Percentiles rank a stretch among this genome's conserved stretches.
These are phyloP conservation scores for Plasmodium vivax DNA, from an alignment of 169 alveolate genomes.

Conservation along the genomic window DNA sequence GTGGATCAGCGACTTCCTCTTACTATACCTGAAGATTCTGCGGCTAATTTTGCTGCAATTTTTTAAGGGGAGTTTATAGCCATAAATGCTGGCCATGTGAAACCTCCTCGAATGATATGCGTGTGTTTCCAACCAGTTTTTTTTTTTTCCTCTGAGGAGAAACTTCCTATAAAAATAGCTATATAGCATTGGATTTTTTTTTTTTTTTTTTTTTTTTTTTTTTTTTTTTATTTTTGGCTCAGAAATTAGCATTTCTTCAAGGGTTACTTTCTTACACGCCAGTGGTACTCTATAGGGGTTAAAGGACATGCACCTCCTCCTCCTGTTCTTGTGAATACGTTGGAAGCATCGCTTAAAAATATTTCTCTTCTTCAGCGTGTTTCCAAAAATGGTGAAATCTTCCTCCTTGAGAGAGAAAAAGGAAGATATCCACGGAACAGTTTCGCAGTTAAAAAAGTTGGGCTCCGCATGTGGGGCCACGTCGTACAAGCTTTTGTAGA, in stretches of 20 bases:
- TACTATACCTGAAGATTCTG: constrained; percentile 84
- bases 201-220: constrained; percentile 74
- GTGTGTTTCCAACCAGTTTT: constrained; percentile 94
- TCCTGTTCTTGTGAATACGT: constrained; percentile 89
- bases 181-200: constrained; percentile 76
- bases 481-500: constrained; percentile 17
- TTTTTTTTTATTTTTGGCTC: constrained; percentile 80
- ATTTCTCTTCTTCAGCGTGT: constrained; percentile 53
- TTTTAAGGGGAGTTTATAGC: constrained; percentile 89
- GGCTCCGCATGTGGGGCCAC: neutral
- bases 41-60: constrained; percentile 86
- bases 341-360: constrained; percentile 87
- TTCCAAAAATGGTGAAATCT: constrained; percentile 27
- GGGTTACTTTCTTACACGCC: constrained; percentile 80
- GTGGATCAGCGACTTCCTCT: constrained; percentile 81
- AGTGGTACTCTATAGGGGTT: constrained; percentile 93
- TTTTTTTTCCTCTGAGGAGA: constrained; percentile 80
- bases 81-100: constrained; percentile 90
- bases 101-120: constrained; percentile 94
- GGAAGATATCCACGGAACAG: constrained; percentile 57
- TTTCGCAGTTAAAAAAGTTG: constrained; percentile 9
- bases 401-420: constrained; percentile 50
- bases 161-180: constrained; percentile 79
- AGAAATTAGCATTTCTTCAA: constrained; percentile 82
- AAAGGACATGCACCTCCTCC: constrained; percentile 96